A percentile compares a stretch with the other conserved stretches of the same genome.
phyloP scores from a whole-genome alignment of 2,329 filamentous ascomycete genomes.

The Aspergillus unguis region DNA sequence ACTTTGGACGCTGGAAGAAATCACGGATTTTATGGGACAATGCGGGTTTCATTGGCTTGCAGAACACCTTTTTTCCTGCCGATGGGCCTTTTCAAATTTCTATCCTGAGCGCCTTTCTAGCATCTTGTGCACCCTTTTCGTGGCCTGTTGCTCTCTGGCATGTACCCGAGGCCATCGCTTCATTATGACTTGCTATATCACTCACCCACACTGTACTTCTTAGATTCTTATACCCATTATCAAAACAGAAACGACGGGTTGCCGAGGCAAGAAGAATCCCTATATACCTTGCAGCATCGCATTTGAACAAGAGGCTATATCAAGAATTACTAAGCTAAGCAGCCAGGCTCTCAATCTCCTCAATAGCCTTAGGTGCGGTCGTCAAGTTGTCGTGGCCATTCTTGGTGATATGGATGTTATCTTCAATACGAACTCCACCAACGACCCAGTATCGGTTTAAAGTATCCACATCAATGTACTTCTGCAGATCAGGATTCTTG shows the following conservation, averaged over 20 bases:
- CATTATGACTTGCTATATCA: neutral
- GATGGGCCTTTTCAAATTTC: neutral
- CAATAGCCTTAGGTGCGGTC: slow-evolving; percentile 67
- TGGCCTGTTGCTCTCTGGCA: neutral
- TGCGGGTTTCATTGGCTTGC: too few species aligned
- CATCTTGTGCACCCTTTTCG: neutral
- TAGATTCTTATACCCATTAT: neutral
- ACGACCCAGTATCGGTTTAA: slow-evolving; percentile 81
- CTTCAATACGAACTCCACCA: slow-evolving; percentile 89
- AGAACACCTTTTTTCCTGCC: neutral
- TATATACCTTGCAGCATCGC: neutral
- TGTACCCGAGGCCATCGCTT: neutral
- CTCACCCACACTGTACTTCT: neutral
- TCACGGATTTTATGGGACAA: neutral
- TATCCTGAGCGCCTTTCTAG: neutral
- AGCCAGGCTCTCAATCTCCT: slow-evolving; percentile 58
- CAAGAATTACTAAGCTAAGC: slow-evolving; percentile 13
- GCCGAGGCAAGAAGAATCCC: too few species aligned
- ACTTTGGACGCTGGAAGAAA: slow-evolving; percentile 8
- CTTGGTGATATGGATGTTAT: slow-evolving; percentile 78
- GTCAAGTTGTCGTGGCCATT: slow-evolving; percentile 81
- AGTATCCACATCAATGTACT: slow-evolving; percentile 72
- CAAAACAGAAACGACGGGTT: neutral
- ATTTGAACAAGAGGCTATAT: neutral
- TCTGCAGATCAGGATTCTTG: slow-evolving; percentile 65